phyloP scores from a whole-genome alignment of 1,284 basidiomycete genomes.

The Pseudozyma thailandica region DNA sequence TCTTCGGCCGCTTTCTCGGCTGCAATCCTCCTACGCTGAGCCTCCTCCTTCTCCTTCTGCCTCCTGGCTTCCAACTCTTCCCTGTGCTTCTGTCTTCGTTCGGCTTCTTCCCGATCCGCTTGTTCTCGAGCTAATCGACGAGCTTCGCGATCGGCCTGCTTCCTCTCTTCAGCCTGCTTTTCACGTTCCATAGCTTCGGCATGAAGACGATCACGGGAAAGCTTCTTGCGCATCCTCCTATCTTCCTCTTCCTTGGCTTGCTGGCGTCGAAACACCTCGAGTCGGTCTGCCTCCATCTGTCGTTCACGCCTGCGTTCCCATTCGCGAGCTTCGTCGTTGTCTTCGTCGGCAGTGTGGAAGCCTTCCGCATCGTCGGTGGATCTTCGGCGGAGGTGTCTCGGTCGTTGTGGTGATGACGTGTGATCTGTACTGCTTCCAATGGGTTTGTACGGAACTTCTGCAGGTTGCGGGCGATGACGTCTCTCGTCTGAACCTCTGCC shows the following conservation, averaged over 20 bases:
- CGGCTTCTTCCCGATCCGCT: constrained; percentile 21
- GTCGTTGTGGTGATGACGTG: constrained; percentile 9
- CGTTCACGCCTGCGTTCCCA: constrained; percentile 40
- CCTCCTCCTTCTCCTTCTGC: constrained; percentile 24
- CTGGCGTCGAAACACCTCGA: constrained; percentile 30
- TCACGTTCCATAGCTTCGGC: constrained; percentile 18
- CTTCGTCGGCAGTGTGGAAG: constrained; percentile 47
- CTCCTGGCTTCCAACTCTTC: constrained; percentile 6
- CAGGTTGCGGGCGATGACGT: constrained; percentile 12
- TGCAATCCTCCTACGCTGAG: constrained; percentile 17
- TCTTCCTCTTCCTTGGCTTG: constrained; percentile 33
- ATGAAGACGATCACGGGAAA: constrained; percentile 18
- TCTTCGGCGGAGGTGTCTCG: constrained; percentile 12
- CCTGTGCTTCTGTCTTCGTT: constrained; percentile 11
- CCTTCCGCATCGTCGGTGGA: constrained; percentile 39
- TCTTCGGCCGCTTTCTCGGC: constrained; percentile 31
- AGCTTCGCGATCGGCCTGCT: constrained; percentile 29
- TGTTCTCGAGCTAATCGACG: constrained; percentile 20
- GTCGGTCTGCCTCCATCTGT: constrained; percentile 40
- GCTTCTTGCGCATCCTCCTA: constrained; percentile 11
- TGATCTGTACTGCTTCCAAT: constrained; percentile 12
- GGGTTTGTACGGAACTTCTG: constrained; percentile 11
- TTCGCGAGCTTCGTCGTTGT: constrained; percentile 34
- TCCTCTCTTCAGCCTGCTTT: constrained; percentile 11
- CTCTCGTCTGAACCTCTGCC: constrained; percentile 17